These are phyloP conservation scores for Suillus americanus DNA, from an alignment of 768 basidiomycete genomes.

Conservation along the genomic window DNA sequence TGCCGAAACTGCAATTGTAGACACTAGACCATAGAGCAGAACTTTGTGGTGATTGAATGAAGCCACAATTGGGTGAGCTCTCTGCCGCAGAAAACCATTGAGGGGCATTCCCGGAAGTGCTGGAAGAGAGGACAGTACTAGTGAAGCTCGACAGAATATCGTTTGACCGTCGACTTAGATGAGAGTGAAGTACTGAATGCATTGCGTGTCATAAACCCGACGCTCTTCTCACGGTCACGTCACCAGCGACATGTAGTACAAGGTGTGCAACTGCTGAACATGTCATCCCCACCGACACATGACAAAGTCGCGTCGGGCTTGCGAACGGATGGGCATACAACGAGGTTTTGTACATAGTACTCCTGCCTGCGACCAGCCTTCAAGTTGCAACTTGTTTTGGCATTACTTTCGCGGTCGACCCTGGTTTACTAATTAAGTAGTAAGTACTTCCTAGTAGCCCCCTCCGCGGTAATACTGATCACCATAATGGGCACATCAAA, in stretches of 20 bases:
- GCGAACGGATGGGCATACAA: no score
- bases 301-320: no score
- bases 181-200: background rate
- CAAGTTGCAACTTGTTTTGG: no score
- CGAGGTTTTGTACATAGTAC: no score
- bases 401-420: no score
- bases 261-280: no score
- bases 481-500: no score
- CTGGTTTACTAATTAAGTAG: no score
- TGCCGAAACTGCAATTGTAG: constrained; percentile 65
- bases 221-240: background rate
- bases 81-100: constrained; percentile 48
- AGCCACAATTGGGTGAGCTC: constrained; percentile 47
- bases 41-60: constrained; percentile 63
- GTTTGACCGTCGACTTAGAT: background rate
- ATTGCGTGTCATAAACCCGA: background rate
- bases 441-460: no score
- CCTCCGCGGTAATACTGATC: no score
- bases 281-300: no score
- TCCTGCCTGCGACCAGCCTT: no score
- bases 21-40: constrained; percentile 66
- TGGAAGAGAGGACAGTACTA: background rate
- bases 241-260: background rate
- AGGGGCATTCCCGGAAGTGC: constrained; percentile 42
- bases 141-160: background rate